Evolutionary conservation across 176 grass and related monocot species (phyloP).

Genomic region (Phyllostachys edulis): DNA sequence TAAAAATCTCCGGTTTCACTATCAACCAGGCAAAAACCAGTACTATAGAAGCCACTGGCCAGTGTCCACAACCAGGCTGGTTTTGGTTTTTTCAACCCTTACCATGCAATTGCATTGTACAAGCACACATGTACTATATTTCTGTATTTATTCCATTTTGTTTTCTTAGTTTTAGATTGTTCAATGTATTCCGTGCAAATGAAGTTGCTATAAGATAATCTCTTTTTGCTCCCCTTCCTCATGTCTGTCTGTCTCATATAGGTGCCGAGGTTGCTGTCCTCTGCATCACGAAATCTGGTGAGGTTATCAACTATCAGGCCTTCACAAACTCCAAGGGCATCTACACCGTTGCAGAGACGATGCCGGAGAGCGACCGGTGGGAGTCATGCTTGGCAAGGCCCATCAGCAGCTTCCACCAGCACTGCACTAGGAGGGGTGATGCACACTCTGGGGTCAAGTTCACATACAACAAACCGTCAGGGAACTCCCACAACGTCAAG

Average conservation of each 20-base stretch:
- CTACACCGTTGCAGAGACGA: constrained; percentile 81
- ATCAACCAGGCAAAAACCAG: not conserved
- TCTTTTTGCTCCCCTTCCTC: not conserved
- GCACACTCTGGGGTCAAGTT: constrained; percentile 87
- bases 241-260: constrained; percentile 21
- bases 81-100: not conserved
- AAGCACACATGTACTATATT: not conserved
- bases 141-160: not conserved
- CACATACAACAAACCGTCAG: constrained; percentile 68
- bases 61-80: not conserved
- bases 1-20: not conserved
- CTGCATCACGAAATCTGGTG: constrained; percentile 89
- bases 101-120: not conserved
- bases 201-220: not conserved
- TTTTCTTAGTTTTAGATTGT: constrained; percentile 3
- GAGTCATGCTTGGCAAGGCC: constrained; percentile 89
- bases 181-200: constrained; percentile 1
- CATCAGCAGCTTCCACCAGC: constrained; percentile 81
- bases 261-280: constrained; percentile 91
- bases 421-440: constrained; percentile 69
- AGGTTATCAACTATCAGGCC: constrained; percentile 95
- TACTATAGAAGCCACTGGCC: not conserved
- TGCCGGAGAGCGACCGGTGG: constrained; percentile 90
- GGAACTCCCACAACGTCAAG: constrained; percentile 68
- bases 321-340: constrained; percentile 81